A percentile compares a stretch with the other conserved stretches of the same genome.
Conservation (phyloP, 2,329 filamentous ascomycete species). For the Exophiala viscosa region DNA sequence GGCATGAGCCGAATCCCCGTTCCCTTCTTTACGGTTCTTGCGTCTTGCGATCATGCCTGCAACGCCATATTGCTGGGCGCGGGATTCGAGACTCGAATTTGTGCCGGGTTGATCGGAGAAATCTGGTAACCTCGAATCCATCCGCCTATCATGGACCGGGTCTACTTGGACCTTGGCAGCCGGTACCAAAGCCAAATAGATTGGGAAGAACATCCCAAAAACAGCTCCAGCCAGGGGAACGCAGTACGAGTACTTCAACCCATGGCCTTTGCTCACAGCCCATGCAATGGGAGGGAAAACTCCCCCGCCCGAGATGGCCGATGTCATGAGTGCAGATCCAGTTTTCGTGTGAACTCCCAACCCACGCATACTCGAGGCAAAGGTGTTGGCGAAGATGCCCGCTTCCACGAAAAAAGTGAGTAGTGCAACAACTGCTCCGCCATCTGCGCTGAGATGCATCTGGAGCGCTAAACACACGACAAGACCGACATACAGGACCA, state of each 20-base stretch:
- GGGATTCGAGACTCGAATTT: constrained; percentile 2
- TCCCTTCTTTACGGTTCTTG: constrained; percentile 11
- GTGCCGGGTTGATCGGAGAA: not conserved
- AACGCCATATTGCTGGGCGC: constrained; percentile 10
- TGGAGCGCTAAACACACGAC: constrained; percentile 51
- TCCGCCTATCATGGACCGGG: constrained; percentile 37
- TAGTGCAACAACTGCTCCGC: constrained; percentile 47
- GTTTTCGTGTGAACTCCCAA: constrained; percentile 57
- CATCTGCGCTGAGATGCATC: constrained; percentile 46
- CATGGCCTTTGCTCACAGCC: constrained; percentile 39
- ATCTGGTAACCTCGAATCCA: constrained; percentile 2
- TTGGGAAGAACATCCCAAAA: constrained; percentile 50
- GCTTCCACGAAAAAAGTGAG: constrained; percentile 59
- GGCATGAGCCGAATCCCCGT: constrained; percentile 1
- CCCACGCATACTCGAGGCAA: constrained; percentile 56
- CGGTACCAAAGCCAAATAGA: constrained; percentile 51
- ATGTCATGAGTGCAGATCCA: constrained; percentile 52
- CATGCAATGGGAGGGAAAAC: constrained; percentile 54
- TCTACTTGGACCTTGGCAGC: constrained; percentile 51
- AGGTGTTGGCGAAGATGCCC: constrained; percentile 58
- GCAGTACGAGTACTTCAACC: constrained; percentile 49
- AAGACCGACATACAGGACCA: constrained; percentile 51
- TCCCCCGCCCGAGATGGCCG: constrained; percentile 53
- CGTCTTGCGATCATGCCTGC: constrained; percentile 17
- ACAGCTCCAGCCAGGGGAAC: constrained; percentile 53